A percentile compares a stretch with the other conserved stretches of the same genome.
These are phyloP conservation scores for Suhomyces chickasaworum DNA, from an alignment of 1,139 yeast species.

Conservation along the genomic window DNA sequence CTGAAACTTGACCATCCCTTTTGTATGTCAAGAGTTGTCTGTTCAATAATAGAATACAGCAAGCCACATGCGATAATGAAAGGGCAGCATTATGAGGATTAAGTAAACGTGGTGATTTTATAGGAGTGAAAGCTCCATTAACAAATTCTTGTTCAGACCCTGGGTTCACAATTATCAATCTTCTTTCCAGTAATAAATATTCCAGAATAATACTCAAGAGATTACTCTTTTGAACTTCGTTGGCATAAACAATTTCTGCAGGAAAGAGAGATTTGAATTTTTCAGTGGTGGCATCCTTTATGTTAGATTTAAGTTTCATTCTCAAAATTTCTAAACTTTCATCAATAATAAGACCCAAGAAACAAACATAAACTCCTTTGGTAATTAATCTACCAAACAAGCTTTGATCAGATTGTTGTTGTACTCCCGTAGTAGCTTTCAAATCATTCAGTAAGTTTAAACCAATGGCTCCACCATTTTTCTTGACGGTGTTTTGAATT, in stretches of 20 bases:
- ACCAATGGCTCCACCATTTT: constrained; percentile 21
- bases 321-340: constrained; percentile 33
- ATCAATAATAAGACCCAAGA: constrained; percentile 37
- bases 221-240: constrained; percentile 22
- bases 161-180: background rate
- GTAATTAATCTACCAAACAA: constrained; percentile 19
- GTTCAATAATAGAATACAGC: constrained; percentile 28
- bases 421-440: constrained; percentile 3
- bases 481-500: constrained; percentile 24
- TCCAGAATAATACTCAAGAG: constrained; percentile 23
- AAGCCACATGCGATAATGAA: constrained; percentile 28
- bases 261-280: constrained; percentile 32
- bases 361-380: constrained; percentile 34
- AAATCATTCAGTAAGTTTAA: constrained; percentile 14
- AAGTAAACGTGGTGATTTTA: background rate
- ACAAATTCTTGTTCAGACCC: background rate
- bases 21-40: constrained; percentile 24
- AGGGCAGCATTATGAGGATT: constrained; percentile 10
- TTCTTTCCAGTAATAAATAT: constrained; percentile 14
- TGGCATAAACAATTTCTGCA: constrained; percentile 24
- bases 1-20: constrained; percentile 17
- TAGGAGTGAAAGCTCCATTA: background rate
- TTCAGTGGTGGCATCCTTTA: constrained; percentile 15
- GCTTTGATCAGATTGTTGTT: constrained; percentile 18
- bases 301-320: constrained; percentile 16